Base-by-base conservation (phyloP, 768 basidiomycete species). In the Leccinellum luteum region DNA sequence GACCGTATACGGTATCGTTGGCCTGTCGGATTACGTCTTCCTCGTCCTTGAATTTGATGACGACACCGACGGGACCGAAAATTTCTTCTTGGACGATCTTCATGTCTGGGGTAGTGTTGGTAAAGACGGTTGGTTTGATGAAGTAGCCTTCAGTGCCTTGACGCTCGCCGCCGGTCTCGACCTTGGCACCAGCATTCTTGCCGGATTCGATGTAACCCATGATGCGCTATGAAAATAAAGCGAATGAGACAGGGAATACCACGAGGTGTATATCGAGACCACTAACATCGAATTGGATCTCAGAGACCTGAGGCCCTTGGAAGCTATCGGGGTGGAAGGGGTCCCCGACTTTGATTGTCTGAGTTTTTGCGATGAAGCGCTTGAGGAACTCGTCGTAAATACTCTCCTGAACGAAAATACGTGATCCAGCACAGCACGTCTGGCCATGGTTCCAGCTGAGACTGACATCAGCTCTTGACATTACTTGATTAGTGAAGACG, bases 1-100 rank as follows among this genome's bases (percentile, higher is more conserved):
- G 83, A 57, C 95, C 95, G 71, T 94, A 96, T 51, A 76, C 66
- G 0, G 90, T 88, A 69, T 96, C 87, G 73, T 99, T 99, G 27
- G 93, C 96, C 66, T 83, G 80, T 48, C 70, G 72, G 63, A 91
- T 73, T 38, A 85, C 85, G 56, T 90, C 84, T 62, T 82, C 79
- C 59, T 83, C 84, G 51, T 82, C 79, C 65, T 85, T 81, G 76
- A 94, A 93, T 69, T 85, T 86, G 76, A 86, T 81, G 38, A 94
- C 74, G 27, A 86, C 88, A 55, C 84, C 84, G 43, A 92, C 88
- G 6, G 91, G 90, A 3, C 90, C 90, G 62, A 92, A 92, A 60
- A 92, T 91, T 71, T 92, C 85, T 64, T 89, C 86, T 55, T 69
- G 70, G 13, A 88, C 86, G 56, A 92, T 90, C 71, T 82, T 85